Evolutionary conservation across 1,139 yeast genomes (phyloP).

Genomic region (Taiozyma sp.): DNA sequence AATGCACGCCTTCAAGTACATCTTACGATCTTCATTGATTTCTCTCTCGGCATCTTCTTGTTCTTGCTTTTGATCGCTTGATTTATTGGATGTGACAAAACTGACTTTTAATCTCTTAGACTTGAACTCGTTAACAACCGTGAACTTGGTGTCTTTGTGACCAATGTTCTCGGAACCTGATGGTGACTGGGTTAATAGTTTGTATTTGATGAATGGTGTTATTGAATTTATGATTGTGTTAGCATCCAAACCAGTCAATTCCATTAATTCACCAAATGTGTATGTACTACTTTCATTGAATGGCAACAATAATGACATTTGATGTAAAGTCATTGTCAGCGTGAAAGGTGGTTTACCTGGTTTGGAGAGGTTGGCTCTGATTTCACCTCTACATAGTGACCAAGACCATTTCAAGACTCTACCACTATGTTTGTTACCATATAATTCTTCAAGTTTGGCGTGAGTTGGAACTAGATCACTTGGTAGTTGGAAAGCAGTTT

Average conservation of each 20-base stretch:
- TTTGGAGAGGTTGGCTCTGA: constrained; percentile 81
- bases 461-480: constrained; percentile 60
- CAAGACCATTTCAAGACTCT: constrained; percentile 93
- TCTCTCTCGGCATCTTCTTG: constrained; percentile 81
- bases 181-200: constrained; percentile 64
- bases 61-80: constrained; percentile 62
- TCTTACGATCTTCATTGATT: constrained; percentile 81
- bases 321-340: constrained; percentile 80
- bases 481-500: constrained; percentile 51
- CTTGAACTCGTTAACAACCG: constrained; percentile 76
- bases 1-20: constrained; percentile 86
- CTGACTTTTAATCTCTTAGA: constrained; percentile 83
- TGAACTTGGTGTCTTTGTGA: constrained; percentile 56
- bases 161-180: constrained; percentile 44
- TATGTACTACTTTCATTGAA: constrained; percentile 64
- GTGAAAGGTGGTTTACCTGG: constrained; percentile 81
- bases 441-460: constrained; percentile 63
- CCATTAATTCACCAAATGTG: constrained; percentile 57
- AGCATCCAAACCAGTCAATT: constrained; percentile 62
- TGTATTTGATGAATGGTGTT: constrained; percentile 74
- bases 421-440: constrained; percentile 76
- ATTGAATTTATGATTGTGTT: constrained; percentile 72
- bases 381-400: constrained; percentile 91
- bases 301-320: constrained; percentile 79
- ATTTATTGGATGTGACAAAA: constrained; percentile 77